Evolutionary conservation across 495 filamentous ascomycete species (phyloP), one percentile per base, ranked within the genome.

Genomic region (Oleoguttula mirabilis): DNA sequence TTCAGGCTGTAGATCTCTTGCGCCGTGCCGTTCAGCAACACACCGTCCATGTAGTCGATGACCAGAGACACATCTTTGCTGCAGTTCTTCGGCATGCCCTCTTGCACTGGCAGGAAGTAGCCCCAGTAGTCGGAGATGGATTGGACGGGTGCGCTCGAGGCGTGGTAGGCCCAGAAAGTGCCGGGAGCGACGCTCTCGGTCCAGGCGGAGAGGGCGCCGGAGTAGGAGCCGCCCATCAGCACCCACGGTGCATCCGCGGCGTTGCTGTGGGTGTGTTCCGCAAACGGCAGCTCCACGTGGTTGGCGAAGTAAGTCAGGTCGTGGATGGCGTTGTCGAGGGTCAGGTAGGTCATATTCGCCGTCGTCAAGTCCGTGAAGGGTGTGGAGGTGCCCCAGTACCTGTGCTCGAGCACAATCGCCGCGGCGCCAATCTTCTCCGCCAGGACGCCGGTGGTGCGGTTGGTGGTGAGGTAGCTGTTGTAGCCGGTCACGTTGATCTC

Each of bases 101-200:
- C 61, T 45, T 72, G 67, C 19, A 79, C 64, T n/a, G 77, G 76
- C 3, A 60, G 57, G 54, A 80, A 81, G 47, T 81, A 82, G 59
- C 71, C 67, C 75, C 75, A 81, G 47, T 73, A 81, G 45, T 80
- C 65, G 4, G 66, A 66, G 20, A 81, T 68, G 3, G 75, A 68
- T 52, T 82, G 65, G 0, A 82, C 77, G 3, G 73, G 71, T 2
- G 71, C 77, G 49, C 71, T 76, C 21, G 72, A 74, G 19, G 73
- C 68, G 48, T 77, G 71, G 47, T 79, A 79, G 1, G 76, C 77
- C 76, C 76, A 81, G 57, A 78, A 77, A 0, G 75, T 79, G 7
- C 75, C 77, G 0, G 76, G 75, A 4, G 71, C 62, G 15, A 66
- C 60, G 1, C 62, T 62, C n/a, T 69, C 71, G 5, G 69, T 69